Conservation (phyloP, 2,329 filamentous ascomycete genomes). For the Penicillium sp. region DNA sequence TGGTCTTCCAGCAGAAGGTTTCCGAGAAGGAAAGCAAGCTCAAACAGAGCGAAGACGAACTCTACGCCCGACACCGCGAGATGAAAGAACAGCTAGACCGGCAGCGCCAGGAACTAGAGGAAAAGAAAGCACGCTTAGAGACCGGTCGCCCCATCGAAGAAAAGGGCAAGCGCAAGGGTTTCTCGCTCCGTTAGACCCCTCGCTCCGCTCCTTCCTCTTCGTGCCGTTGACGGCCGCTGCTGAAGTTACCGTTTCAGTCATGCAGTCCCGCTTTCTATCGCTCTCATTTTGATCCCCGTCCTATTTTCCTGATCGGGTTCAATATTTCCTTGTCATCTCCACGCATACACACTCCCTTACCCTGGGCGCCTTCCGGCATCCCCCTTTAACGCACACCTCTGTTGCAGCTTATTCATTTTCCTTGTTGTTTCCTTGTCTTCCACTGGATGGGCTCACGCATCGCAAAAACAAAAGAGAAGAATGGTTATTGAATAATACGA, state of each 20-base stretch:
- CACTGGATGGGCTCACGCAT: constrained; percentile 34
- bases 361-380: background rate
- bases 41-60: constrained; percentile 98
- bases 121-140: constrained; percentile 96
- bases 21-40: constrained; percentile 99
- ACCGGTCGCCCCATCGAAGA: constrained; percentile 95
- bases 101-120: constrained; percentile 91
- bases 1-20: constrained; percentile 99
- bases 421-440: constrained; percentile 21
- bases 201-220: constrained; percentile 18
- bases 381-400: constrained; percentile 24
- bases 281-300: constrained; percentile 20
- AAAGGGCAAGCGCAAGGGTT: constrained; percentile 98
- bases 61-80: constrained; percentile 96
- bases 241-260: constrained; percentile 8
- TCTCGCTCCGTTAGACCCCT: constrained; percentile 83
- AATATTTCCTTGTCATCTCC: constrained; percentile 25
- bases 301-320: constrained; percentile 1
- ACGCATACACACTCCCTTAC: constrained; percentile 28
- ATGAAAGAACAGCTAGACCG: constrained; percentile 99
- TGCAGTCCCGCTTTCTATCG: constrained; percentile 23
- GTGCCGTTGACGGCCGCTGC: constrained; percentile 27
- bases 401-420: constrained; percentile 10
- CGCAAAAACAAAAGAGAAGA: constrained; percentile 28
- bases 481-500: constrained; percentile 29